Percentiles rank a stretch among this genome's conserved stretches.
These are phyloP conservation scores for Paecilomyces fulvus DNA, from an alignment of 2,329 filamentous ascomycete genomes.

Conservation along the genomic window DNA sequence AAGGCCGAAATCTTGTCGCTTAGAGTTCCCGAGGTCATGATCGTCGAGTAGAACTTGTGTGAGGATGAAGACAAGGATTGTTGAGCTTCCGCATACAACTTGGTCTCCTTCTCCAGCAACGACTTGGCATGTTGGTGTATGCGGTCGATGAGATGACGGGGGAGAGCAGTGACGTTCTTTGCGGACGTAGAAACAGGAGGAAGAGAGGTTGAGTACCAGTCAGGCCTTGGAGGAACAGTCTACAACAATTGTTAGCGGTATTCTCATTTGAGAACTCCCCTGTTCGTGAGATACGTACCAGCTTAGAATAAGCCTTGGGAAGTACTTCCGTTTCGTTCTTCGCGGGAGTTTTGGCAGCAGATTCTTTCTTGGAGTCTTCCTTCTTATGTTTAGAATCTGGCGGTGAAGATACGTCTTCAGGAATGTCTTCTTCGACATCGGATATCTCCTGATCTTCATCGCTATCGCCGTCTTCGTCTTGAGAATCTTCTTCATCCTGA, in stretches of 20 bases:
- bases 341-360: constrained; percentile 8
- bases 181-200: constrained; percentile 43
- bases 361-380: constrained; percentile 15
- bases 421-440: constrained; percentile 22
- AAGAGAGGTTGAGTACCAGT: constrained; percentile 57
- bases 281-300: constrained; percentile 16
- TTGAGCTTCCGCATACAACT: constrained; percentile 62
- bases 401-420: constrained; percentile 18
- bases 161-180: constrained; percentile 37
- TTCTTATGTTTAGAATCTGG: constrained; percentile 13
- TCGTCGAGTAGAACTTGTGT: constrained; percentile 92
- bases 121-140: constrained; percentile 60
- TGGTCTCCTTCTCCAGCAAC: constrained; percentile 69
- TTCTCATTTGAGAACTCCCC: background rate
- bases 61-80: constrained; percentile 72
- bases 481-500: constrained; percentile 29
- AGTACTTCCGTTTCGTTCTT: constrained; percentile 9
- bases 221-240: constrained; percentile 54
- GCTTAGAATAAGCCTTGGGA: constrained; percentile 28
- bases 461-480: constrained; percentile 28
- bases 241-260: constrained; percentile 26
- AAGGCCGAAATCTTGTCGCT: constrained; percentile 95
- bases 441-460: constrained; percentile 18
- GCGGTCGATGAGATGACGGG: constrained; percentile 47
- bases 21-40: constrained; percentile 92